Evolutionary conservation across 192 early-diverging fungal genomes (phyloP).

Genomic region (Oehlia diaphana): DNA sequence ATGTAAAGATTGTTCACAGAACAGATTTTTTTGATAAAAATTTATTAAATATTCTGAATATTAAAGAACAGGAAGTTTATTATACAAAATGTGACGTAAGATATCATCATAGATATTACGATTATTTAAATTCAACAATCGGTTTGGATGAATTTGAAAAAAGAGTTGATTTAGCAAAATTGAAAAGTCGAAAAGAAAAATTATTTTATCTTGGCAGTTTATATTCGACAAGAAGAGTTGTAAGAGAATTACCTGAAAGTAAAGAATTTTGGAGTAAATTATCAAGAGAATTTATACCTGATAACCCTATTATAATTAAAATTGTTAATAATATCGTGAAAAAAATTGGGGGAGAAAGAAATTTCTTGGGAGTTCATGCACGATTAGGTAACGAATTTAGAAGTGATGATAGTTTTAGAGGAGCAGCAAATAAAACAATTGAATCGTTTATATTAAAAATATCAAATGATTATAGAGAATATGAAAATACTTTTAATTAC

Average conservation of each 20-base stretch:
- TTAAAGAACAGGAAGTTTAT: neutral
- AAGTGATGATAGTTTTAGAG: neutral
- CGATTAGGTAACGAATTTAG: constrained; percentile 56
- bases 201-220: constrained; percentile 57
- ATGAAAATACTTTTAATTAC: neutral
- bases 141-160: constrained; percentile 39
- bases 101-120: neutral
- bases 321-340: constrained; percentile 45
- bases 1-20: constrained; percentile 1
- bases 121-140: neutral
- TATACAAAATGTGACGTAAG: neutral
- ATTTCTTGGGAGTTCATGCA: constrained; percentile 53
- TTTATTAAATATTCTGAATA: neutral
- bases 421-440: neutral
- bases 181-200: constrained; percentile 34
- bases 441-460: neutral
- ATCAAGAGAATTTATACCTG: constrained; percentile 47
- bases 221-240: constrained; percentile 48
- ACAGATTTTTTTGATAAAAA: neutral
- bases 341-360: constrained; percentile 47
- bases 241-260: constrained; percentile 47
- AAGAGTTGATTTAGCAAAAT: constrained; percentile 35
- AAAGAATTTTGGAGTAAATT: constrained; percentile 39
- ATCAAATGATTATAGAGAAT: neutral
- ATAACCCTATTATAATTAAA: constrained; percentile 45